Evolutionary conservation across 306 rosid species (phyloP).

Genomic region (Fagus sylvatica): DNA sequence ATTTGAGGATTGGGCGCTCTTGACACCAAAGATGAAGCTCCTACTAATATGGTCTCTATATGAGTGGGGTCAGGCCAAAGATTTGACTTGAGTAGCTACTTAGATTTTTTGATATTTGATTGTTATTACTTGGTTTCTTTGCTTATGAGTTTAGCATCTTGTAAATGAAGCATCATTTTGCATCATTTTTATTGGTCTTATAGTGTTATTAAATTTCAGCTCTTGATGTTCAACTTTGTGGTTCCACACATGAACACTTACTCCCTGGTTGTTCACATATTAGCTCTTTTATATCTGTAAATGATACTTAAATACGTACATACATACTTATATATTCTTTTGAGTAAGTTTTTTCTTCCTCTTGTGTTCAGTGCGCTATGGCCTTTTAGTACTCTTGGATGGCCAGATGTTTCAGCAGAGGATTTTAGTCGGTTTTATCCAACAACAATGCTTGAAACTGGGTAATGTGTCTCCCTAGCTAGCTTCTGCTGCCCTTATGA

Average conservation of each 20-base stretch:
- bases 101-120: background rate
- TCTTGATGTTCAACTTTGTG: background rate
- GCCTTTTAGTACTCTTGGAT: constrained; percentile 99
- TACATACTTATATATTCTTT: background rate
- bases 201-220: background rate
- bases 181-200: background rate
- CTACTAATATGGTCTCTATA: no score
- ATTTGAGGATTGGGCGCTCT: no score
- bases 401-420: constrained; percentile 81
- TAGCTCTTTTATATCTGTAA: background rate
- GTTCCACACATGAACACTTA: background rate
- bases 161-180: background rate
- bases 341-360: constrained; percentile 11
- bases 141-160: background rate
- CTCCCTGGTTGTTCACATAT: background rate
- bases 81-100: background rate
- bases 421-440: constrained; percentile 88
- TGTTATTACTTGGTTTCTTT: background rate
- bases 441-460: constrained; percentile 96
- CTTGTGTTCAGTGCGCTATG: constrained; percentile 74
- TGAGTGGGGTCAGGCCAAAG: no score
- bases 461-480: constrained; percentile 52
- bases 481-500: constrained; percentile 22
- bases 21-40: no score
- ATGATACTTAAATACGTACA: background rate